These are phyloP conservation scores for Mucor mucedo DNA, from an alignment of 371 early-diverging fungal species.

Conservation along the genomic window DNA sequence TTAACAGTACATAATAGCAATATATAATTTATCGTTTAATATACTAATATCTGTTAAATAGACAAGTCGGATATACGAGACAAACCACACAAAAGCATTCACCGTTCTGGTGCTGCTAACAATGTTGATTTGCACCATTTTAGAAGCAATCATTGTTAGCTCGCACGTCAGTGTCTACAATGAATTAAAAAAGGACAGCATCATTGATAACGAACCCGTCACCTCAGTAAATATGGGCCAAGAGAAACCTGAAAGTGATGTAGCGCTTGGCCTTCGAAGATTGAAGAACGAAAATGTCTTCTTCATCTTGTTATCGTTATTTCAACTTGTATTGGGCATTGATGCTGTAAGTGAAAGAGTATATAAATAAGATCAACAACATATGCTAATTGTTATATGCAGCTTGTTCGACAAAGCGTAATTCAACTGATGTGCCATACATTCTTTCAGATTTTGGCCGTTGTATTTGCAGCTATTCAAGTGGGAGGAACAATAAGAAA, in stretches of 20 bases:
- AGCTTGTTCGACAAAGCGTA: slow-evolving; percentile 56
- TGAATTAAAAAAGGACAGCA: slow-evolving; percentile 14
- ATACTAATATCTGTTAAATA: slow-evolving; percentile 4
- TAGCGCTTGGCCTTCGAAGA: slow-evolving; percentile 31
- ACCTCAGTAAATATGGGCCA: slow-evolving; percentile 15
- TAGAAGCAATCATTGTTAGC: slow-evolving; percentile 43
- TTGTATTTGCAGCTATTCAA: slow-evolving; percentile 51
- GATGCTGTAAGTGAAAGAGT: slow-evolving; percentile 46
- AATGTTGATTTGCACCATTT: slow-evolving; percentile 43
- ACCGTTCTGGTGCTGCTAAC: slow-evolving; percentile 28
- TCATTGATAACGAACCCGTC: slow-evolving; percentile 3
- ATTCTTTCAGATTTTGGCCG: slow-evolving; percentile 34
- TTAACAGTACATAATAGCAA: slow-evolving; percentile 5
- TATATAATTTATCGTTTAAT: no score
- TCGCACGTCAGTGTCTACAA: slow-evolving; percentile 34
- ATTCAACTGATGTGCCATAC: slow-evolving; percentile 55
- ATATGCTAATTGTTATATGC: not conserved
- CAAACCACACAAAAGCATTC: slow-evolving; percentile 40
- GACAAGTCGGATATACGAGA: slow-evolving; percentile 34
- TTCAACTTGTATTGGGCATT: slow-evolving; percentile 49
- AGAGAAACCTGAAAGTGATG: not conserved
- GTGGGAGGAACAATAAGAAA: slow-evolving; percentile 45
- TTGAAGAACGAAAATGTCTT: slow-evolving; percentile 56
- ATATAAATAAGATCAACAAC: not conserved
- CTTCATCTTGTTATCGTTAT: slow-evolving; percentile 50